phyloP scores from a whole-genome alignment of 148 eudicot genomes.

The Dianthus caryophyllus region DNA sequence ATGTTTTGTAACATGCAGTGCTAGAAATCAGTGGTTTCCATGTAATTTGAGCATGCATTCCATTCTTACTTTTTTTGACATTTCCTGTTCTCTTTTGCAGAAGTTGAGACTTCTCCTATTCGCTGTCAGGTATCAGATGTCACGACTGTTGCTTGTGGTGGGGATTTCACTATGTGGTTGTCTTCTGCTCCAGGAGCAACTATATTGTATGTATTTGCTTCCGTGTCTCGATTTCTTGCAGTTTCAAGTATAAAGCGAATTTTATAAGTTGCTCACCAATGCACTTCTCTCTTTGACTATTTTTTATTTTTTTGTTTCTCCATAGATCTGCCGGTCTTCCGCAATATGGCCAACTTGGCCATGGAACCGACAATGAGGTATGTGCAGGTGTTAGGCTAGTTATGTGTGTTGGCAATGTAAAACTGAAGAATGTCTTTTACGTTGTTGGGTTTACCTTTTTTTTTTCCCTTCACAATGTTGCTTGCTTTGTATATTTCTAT shows the following conservation, averaged over 20 bases:
- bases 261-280: background rate
- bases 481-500: no score
- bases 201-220: conserved; percentile 66
- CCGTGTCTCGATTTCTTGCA: conserved; percentile 11
- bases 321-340: conserved; percentile 96
- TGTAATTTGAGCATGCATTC: background rate
- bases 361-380: conserved; percentile 98
- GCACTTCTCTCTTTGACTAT: background rate
- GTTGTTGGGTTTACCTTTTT: background rate
- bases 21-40: background rate
- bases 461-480: no score
- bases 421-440: background rate
- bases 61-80: background rate
- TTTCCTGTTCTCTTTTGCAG: conserved; percentile 37
- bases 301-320: conserved; percentile 12
- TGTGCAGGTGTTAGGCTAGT: background rate
- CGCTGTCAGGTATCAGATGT: conserved; percentile 78
- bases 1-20: background rate
- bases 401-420: background rate
- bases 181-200: conserved; percentile 77
- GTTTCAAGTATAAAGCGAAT: background rate
- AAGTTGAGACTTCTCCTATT: conserved; percentile 77
- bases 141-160: conserved; percentile 64
- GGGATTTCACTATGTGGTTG: conserved; percentile 85
- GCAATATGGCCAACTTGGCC: conserved; percentile 98